Conservation (phyloP, 2,329 filamentous ascomycete species). For the Trichoderma sp. region DNA sequence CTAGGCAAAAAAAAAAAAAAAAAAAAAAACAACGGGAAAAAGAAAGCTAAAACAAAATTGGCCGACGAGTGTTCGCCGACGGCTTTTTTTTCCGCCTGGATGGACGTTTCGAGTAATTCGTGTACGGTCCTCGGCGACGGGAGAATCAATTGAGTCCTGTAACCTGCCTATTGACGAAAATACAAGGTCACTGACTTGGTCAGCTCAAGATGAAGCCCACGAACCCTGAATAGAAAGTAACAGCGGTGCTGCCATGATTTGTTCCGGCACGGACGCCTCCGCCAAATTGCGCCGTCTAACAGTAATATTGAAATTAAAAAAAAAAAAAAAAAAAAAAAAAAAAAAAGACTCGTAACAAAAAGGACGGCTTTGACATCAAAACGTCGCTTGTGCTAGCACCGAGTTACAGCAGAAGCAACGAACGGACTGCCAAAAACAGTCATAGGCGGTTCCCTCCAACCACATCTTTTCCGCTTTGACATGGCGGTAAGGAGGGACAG, state of each 20-base stretch:
- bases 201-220: neutral
- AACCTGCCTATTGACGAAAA: neutral
- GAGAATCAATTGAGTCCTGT: neutral
- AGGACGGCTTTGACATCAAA: neutral
- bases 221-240: neutral
- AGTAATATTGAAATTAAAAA: neutral
- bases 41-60: neutral
- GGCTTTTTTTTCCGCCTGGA: neutral
- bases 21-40: neutral
- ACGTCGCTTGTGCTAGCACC: constrained; percentile 1
- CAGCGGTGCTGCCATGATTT: neutral
- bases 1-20: no score
- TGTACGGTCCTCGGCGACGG: neutral
- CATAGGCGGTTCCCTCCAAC: neutral
- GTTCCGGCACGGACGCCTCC: neutral
- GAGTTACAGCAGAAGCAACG: neutral
- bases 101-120: neutral
- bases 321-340: neutral
- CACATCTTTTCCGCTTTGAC: constrained; percentile 1
- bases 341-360: neutral
- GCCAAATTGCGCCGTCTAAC: neutral
- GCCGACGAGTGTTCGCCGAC: neutral
- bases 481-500: constrained; percentile 10
- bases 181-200: neutral
- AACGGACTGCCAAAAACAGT: neutral